Evolutionary conservation across 2,329 filamentous ascomycete species (phyloP).

Genomic region (Trichoderma asperellum): DNA sequence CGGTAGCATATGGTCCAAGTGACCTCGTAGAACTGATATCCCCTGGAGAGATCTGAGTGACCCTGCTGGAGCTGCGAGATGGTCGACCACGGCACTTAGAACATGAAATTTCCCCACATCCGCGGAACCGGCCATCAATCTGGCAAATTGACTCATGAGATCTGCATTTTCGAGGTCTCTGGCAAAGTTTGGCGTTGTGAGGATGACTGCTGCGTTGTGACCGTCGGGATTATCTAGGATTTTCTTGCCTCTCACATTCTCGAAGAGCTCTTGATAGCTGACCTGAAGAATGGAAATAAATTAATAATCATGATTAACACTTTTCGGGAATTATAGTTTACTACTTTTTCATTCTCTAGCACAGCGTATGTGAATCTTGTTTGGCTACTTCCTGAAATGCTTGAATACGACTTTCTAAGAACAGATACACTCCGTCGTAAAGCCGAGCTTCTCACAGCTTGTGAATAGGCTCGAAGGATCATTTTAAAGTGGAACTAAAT

Average conservation of each 20-base stretch:
- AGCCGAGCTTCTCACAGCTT: slow-evolving; percentile 32
- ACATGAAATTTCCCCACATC: slow-evolving; percentile 50
- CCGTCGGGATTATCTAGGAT: slow-evolving; percentile 37
- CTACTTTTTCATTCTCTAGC: slow-evolving; percentile 21
- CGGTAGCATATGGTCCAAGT: slow-evolving; percentile 48
- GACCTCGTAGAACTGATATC: slow-evolving; percentile 57
- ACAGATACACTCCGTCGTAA: slow-evolving; percentile 3
- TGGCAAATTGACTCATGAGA: slow-evolving; percentile 50
- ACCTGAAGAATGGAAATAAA: slow-evolving; percentile 25
- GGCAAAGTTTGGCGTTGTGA: slow-evolving; percentile 55
- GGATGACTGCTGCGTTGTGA: slow-evolving; percentile 52
- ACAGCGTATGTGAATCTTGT: slow-evolving; percentile 35
- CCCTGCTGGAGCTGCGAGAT: slow-evolving; percentile 47
- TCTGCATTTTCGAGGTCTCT: slow-evolving; percentile 50
- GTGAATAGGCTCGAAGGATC: slow-evolving; percentile 32
- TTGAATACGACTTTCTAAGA: slow-evolving; percentile 30
- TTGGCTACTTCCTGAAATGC: slow-evolving; percentile 27
- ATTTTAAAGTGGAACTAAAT: slow-evolving; percentile 29
- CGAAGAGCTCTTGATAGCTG: slow-evolving; percentile 31
- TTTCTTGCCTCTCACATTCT: slow-evolving; percentile 33
- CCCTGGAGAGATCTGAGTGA: slow-evolving; percentile 45
- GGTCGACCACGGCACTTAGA: slow-evolving; percentile 60
- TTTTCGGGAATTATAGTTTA: not conserved
- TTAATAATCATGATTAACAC: not conserved
- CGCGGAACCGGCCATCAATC: slow-evolving; percentile 50